These are phyloP conservation scores for Blumeria hordei DNA, from an alignment of 2,329 filamentous ascomycete species.

Conservation along the genomic window DNA sequence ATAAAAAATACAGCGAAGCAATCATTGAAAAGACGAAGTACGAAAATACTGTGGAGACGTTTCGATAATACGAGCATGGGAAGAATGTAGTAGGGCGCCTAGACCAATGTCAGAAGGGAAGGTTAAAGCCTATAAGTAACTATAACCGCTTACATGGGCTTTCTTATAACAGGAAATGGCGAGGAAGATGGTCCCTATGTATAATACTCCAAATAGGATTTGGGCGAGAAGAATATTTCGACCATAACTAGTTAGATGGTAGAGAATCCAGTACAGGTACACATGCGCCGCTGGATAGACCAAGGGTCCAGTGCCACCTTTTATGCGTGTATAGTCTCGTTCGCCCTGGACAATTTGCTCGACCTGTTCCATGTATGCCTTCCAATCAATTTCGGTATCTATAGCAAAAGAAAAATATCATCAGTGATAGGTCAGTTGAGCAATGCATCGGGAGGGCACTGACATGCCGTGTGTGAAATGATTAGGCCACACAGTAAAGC, in stretches of 20 bases:
- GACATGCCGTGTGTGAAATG: conserved; percentile 13
- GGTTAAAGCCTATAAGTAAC: not conserved
- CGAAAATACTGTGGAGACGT: conserved; percentile 75
- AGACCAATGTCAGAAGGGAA: not conserved
- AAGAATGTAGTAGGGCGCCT: conserved; percentile 72
- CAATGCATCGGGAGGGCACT: conserved; percentile 1
- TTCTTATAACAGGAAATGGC: conserved; percentile 65
- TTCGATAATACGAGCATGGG: conserved; percentile 74
- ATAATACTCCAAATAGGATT: conserved; percentile 55
- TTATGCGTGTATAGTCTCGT: conserved; percentile 65
- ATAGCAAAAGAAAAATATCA: not conserved
- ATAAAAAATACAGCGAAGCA: conserved; percentile 68
- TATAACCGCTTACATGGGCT: conserved; percentile 30
- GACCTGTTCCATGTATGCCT: conserved; percentile 88
- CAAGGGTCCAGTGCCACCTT: conserved; percentile 72
- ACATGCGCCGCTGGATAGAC: conserved; percentile 92
- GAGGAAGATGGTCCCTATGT: conserved; percentile 48
- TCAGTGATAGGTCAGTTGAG: not conserved
- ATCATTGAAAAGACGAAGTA: conserved; percentile 89
- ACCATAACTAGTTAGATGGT: conserved; percentile 54
- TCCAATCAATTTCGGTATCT: conserved; percentile 98
- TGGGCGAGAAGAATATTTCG: conserved; percentile 60
- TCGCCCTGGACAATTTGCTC: conserved; percentile 59
- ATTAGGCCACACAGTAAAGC: conserved; percentile 11
- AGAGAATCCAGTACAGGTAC: conserved; percentile 65